A percentile compares a stretch with the other conserved stretches of the same genome.
phyloP scores from a whole-genome alignment of 2,329 filamentous ascomycete species.

The Talaromyces sp. region DNA sequence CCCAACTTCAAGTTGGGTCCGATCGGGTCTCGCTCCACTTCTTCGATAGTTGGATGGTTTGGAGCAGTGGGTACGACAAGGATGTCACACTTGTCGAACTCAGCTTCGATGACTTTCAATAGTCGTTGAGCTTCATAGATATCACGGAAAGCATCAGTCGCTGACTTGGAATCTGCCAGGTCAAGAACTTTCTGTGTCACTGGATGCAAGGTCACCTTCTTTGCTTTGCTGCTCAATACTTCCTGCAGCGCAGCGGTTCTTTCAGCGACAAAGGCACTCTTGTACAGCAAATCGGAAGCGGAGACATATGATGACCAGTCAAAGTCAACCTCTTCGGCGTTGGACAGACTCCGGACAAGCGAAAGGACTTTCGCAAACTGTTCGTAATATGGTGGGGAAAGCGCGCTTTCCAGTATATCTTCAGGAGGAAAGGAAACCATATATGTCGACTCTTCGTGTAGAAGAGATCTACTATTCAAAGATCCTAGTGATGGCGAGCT shows the following conservation, averaged over 20 bases:
- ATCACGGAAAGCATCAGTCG: slow-evolving; percentile 52
- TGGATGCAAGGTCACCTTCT: slow-evolving; percentile 20
- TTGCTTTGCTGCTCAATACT: slow-evolving; percentile 40
- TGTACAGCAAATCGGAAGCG: slow-evolving; percentile 56
- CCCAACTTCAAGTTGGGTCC: slow-evolving; percentile 55
- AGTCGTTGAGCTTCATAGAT: slow-evolving; percentile 45
- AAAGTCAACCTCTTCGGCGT: slow-evolving; percentile 23
- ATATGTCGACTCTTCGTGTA: slow-evolving; percentile 13
- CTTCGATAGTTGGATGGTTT: slow-evolving; percentile 51
- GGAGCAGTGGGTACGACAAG: slow-evolving; percentile 60
- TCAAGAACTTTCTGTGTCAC: slow-evolving; percentile 40
- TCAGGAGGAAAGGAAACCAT: slow-evolving; percentile 13
- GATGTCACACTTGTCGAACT: slow-evolving; percentile 40
- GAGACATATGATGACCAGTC: slow-evolving; percentile 54
- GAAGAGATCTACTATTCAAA: slow-evolving; percentile 11
- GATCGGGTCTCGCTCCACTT: slow-evolving; percentile 54
- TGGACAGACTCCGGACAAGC: slow-evolving; percentile 3
- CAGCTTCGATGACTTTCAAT: slow-evolving; percentile 25
- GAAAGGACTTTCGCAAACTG: slow-evolving; percentile 16
- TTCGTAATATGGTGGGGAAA: slow-evolving; percentile 4
- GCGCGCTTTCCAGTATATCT: not conserved
- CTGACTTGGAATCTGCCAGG: slow-evolving; percentile 24
- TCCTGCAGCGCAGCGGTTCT: slow-evolving; percentile 48
- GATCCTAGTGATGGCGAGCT: slow-evolving; percentile 1
- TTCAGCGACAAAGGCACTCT: slow-evolving; percentile 59